Evolutionary conservation across 75 land plant genomes (phyloP).

Genomic region (Gnetum montanum): DNA sequence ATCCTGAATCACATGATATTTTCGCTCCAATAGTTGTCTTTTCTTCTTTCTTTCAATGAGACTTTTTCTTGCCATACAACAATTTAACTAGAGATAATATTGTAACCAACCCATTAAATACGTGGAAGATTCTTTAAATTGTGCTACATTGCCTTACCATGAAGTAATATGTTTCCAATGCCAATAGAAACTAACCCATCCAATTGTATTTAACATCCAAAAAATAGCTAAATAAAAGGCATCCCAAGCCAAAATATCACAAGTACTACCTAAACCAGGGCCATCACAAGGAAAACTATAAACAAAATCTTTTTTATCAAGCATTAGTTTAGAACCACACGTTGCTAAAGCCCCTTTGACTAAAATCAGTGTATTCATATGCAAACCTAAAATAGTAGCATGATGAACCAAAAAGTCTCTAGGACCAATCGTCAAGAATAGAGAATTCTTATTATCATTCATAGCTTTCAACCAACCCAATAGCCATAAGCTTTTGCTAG

Average conservation of each 20-base stretch:
- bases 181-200: constrained; percentile 1
- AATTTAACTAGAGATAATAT: neutral
- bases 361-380: constrained; percentile 10
- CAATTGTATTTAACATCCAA: neutral
- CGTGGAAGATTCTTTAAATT: neutral
- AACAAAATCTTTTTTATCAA: constrained; percentile 5
- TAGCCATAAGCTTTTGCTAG: constrained; percentile 5
- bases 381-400: constrained; percentile 5
- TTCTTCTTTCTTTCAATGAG: neutral
- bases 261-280: neutral
- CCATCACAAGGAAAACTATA: constrained; percentile 1
- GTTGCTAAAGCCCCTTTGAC: constrained; percentile 1
- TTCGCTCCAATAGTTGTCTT: neutral
- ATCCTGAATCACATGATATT: neutral
- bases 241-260: neutral
- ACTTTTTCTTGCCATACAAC: neutral
- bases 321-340: neutral
- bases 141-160: neutral
- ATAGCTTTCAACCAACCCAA: constrained; percentile 1
- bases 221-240: constrained; percentile 1
- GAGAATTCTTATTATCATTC: constrained; percentile 2
- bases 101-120: neutral
- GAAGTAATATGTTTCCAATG: neutral
- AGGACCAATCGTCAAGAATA: constrained; percentile 1
- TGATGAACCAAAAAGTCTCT: constrained; percentile 7